Evolutionary conservation across 2,329 filamentous ascomycete genomes (phyloP).

Genomic region (Dothistroma septosporum): DNA sequence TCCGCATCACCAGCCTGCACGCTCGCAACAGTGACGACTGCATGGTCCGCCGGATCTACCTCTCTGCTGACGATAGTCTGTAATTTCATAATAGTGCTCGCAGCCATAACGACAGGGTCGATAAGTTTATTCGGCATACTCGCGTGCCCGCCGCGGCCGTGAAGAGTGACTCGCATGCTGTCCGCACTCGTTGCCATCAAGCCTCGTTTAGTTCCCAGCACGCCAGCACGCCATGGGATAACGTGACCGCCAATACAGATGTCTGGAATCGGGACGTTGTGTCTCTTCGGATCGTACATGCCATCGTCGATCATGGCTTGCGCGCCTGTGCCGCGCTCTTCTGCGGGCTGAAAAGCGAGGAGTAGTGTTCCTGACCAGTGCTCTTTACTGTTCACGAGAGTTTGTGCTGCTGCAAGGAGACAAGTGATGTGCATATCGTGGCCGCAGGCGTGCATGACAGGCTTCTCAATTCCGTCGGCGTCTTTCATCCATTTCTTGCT

Average conservation of each 20-base stretch:
- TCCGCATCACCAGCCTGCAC: conserved; percentile 58
- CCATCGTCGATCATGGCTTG: conserved; percentile 60
- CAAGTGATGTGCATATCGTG: conserved; percentile 62
- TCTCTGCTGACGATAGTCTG: conserved; percentile 58
- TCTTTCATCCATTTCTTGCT: conserved; percentile 45
- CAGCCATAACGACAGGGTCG: conserved; percentile 57
- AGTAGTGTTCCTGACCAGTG: conserved; percentile 61
- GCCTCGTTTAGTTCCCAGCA: conserved; percentile 41
- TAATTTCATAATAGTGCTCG: conserved; percentile 53
- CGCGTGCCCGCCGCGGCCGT: conserved; percentile 57
- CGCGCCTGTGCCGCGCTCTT: conserved; percentile 61
- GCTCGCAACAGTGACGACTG: conserved; percentile 56
- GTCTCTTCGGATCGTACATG: conserved; percentile 43
- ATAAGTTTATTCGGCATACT: conserved; percentile 54
- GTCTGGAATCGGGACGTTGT: conserved; percentile 53
- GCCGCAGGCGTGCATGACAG: conserved; percentile 66
- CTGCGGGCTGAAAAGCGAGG: conserved; percentile 63
- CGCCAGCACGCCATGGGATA: conserved; percentile 42
- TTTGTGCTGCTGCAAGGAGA: conserved; percentile 53
- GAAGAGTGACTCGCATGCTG: conserved; percentile 48
- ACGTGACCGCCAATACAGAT: conserved; percentile 57
- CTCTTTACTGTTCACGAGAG: conserved; percentile 44
- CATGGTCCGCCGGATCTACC: conserved; percentile 50
- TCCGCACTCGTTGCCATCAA: conserved; percentile 43
- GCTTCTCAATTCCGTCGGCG: conserved; percentile 46